A percentile compares a stretch with the other conserved stretches of the same genome.
Conservation (phyloP, 106 monocot genomes). For the Agapanthus africanus region DNA sequence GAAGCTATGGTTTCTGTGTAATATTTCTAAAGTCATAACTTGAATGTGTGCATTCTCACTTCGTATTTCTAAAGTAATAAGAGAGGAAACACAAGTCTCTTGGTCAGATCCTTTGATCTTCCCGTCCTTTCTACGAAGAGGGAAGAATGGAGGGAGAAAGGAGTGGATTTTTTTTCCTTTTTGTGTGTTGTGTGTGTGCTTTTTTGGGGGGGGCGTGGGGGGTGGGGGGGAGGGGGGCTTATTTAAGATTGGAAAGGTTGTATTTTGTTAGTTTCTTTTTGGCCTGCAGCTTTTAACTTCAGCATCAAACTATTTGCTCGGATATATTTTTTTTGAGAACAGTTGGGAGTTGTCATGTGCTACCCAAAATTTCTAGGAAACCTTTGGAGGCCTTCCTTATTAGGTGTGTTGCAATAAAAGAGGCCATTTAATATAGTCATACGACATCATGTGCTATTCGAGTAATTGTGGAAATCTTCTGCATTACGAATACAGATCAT, state of each 20-base stretch:
- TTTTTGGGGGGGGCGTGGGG: no score
- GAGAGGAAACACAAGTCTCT: background rate
- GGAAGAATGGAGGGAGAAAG: background rate
- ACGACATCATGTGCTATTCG: background rate
- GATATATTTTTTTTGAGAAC: no score
- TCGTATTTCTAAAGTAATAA: background rate
- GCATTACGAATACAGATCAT: background rate
- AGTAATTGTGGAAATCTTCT: background rate
- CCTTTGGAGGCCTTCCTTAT: background rate
- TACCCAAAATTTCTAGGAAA: background rate
- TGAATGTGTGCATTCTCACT: background rate
- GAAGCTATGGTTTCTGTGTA: background rate
- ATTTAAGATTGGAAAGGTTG: no score
- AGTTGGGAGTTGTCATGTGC: background rate
- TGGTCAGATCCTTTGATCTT: background rate
- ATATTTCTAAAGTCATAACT: background rate
- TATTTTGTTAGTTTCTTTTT: no score
- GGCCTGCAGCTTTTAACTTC: no score
- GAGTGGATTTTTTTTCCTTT: no score
- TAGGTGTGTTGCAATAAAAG: background rate
- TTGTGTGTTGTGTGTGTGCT: background rate
- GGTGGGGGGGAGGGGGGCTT: no score
- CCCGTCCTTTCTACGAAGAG: background rate
- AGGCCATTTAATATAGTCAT: background rate
- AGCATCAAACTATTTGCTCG: no score